Conservation (phyloP, 1,284 basidiomycete species). For the Inonotus obliquus region DNA sequence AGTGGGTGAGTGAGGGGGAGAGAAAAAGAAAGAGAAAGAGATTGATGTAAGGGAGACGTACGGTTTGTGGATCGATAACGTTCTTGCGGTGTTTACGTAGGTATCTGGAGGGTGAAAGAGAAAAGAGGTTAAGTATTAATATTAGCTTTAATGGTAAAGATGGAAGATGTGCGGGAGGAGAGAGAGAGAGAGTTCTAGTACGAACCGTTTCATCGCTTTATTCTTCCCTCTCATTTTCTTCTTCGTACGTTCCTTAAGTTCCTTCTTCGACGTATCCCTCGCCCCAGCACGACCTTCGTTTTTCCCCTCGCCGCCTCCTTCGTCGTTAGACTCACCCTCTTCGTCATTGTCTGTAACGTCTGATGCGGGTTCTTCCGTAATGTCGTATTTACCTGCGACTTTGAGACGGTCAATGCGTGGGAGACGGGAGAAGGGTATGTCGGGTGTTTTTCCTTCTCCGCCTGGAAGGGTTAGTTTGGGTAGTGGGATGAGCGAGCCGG, state of each 20-base stretch:
- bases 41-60: constrained; percentile 31
- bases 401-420: constrained; percentile 71
- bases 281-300: too few relatives aligned
- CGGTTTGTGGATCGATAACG: constrained; percentile 83
- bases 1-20: neutral
- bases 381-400: constrained; percentile 68
- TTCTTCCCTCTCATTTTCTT: constrained; percentile 82
- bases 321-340: constrained; percentile 35
- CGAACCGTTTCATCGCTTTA: constrained; percentile 76
- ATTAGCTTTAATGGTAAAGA: too few relatives aligned
- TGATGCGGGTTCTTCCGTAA: constrained; percentile 44
- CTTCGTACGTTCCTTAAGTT: constrained; percentile 58
- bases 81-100: constrained; percentile 89
- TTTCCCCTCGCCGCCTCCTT: constrained; percentile 24
- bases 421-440: constrained; percentile 66
- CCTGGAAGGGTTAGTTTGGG: constrained; percentile 51
- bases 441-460: constrained; percentile 42
- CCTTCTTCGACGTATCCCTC: constrained; percentile 30
- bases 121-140: too few relatives aligned
- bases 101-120: constrained; percentile 48
- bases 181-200: neutral
- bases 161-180: neutral
- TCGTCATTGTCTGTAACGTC: constrained; percentile 20
- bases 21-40: neutral
- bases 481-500: constrained; percentile 67